Percentiles rank a stretch among this genome's conserved stretches.
These are phyloP conservation scores for Clonostachys rhizophaga DNA, from an alignment of 2,329 filamentous ascomycete species.

Conservation along the genomic window DNA sequence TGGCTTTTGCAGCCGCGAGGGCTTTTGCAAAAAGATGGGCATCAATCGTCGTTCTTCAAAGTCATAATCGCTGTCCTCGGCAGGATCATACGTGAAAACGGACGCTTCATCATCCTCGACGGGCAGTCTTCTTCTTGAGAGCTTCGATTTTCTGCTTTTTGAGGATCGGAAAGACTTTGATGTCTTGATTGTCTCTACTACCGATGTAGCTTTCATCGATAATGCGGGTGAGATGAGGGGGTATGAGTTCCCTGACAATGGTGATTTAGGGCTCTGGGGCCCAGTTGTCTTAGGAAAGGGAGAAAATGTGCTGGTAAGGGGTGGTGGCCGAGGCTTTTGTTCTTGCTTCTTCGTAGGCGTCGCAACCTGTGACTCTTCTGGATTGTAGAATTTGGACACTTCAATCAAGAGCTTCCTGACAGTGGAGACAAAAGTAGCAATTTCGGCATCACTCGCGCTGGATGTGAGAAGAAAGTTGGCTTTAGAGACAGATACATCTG, in stretches of 20 bases:
- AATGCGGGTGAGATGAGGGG: slow-evolving; percentile 2
- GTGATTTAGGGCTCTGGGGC: slow-evolving; percentile 12
- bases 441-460: slow-evolving; percentile 47
- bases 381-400: slow-evolving; percentile 33
- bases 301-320: slow-evolving; percentile 19
- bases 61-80: slow-evolving; percentile 36
- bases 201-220: slow-evolving; percentile 18
- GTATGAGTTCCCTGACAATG: slow-evolving; percentile 2
- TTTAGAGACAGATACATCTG: slow-evolving; percentile 34
- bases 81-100: slow-evolving; percentile 25
- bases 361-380: slow-evolving; percentile 20
- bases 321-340: slow-evolving; percentile 15
- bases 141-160: slow-evolving; percentile 1
- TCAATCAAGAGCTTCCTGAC: slow-evolving; percentile 38
- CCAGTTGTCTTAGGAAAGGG: slow-evolving; percentile 17
- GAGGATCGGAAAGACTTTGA: slow-evolving; percentile 17
- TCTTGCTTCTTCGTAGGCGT: slow-evolving; percentile 7
- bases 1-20: slow-evolving; percentile 22
- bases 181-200: slow-evolving; percentile 23
- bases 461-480: slow-evolving; percentile 54
- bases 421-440: slow-evolving; percentile 45
- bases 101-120: slow-evolving; percentile 16
- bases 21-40: slow-evolving; percentile 38
- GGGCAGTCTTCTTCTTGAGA: not conserved
- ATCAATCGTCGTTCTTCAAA: slow-evolving; percentile 46